These are phyloP conservation scores for Fusarium sp. DNA, from an alignment of 2,329 filamentous ascomycete genomes.

Conservation along the genomic window DNA sequence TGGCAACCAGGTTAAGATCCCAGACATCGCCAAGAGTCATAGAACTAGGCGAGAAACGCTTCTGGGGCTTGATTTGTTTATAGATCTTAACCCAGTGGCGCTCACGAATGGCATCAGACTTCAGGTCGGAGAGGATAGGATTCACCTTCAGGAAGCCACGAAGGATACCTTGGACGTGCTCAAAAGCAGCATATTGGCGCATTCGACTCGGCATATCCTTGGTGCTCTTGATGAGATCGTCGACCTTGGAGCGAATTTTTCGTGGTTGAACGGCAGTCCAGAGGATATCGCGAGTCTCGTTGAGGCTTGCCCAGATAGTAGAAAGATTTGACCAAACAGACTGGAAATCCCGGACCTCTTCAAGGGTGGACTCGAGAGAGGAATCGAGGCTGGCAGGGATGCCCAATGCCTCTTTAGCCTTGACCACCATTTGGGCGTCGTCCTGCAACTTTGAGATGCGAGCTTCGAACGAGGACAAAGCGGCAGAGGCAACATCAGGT, in stretches of 20 bases:
- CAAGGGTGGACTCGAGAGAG: slow-evolving; percentile 86
- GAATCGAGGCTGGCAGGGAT: slow-evolving; percentile 85
- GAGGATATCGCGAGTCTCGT: slow-evolving; percentile 90
- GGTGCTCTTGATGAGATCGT: slow-evolving; percentile 95
- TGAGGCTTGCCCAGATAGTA: slow-evolving; percentile 96
- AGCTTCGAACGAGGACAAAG: slow-evolving; percentile 84
- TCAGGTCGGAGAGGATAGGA: slow-evolving; percentile 87
- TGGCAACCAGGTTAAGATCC: slow-evolving; percentile 92
- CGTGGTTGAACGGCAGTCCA: slow-evolving; percentile 97
- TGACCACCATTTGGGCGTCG: slow-evolving; percentile 93
- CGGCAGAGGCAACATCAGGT: slow-evolving; percentile 88
- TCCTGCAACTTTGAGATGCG: slow-evolving; percentile 88
- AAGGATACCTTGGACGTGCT: slow-evolving; percentile 94
- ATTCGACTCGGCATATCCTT: slow-evolving; percentile 99
- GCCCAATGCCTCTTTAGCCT: slow-evolving; percentile 96
- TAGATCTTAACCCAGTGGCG: slow-evolving; percentile 98
- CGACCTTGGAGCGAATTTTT: slow-evolving; percentile 90
- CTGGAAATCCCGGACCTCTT: slow-evolving; percentile 98
- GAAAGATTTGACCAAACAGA: slow-evolving; percentile 97
- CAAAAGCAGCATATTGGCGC: slow-evolving; percentile 99
- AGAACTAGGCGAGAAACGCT: slow-evolving; percentile 92
- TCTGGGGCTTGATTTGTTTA: slow-evolving; percentile 92
- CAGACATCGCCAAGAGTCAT: slow-evolving; percentile 99
- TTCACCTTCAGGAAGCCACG: slow-evolving; percentile 94
- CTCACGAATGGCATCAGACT: slow-evolving; percentile 96